A percentile compares a stretch with the other conserved stretches of the same genome.
phyloP scores from a whole-genome alignment of 2,329 filamentous ascomycete species.

The Scorias spongiosa region DNA sequence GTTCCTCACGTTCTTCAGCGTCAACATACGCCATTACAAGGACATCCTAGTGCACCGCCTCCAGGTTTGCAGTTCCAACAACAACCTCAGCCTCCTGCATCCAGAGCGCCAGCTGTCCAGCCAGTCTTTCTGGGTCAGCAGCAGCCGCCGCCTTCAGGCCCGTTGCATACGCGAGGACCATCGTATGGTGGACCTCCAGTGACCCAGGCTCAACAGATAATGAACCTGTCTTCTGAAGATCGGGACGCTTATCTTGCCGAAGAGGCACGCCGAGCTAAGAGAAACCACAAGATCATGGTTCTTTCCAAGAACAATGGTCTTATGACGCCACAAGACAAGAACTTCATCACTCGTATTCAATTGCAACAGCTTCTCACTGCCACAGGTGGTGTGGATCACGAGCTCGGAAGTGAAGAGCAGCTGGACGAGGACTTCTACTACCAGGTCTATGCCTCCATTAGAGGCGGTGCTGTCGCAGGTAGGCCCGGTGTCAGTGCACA shows the following conservation, averaged over 20 bases:
- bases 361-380: conserved; percentile 89
- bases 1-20: conserved; percentile 26
- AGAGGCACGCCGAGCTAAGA: conserved; percentile 87
- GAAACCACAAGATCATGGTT: conserved; percentile 94
- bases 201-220: conserved; percentile 56
- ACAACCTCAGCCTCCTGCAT: conserved; percentile 8
- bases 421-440: conserved; percentile 96
- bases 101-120: conserved; percentile 15
- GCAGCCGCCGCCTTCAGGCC: conserved; percentile 1
- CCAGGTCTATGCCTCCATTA: conserved; percentile 89
- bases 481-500: conserved; percentile 29
- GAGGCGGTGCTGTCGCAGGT: conserved; percentile 79
- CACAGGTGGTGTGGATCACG: conserved; percentile 71
- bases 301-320: conserved; percentile 87
- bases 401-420: conserved; percentile 56
- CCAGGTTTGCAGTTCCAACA: conserved; percentile 13
- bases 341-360: conserved; percentile 96
- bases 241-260: conserved; percentile 72
- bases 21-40: conserved; percentile 13
- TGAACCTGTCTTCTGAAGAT: conserved; percentile 69
- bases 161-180: conserved; percentile 26
- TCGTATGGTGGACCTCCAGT: conserved; percentile 39
- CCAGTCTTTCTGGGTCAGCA: conserved; percentile 15
- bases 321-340: conserved; percentile 99
- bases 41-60: conserved; percentile 7